Evolutionary conservation across 2,329 filamentous ascomycete species (phyloP), one percentile per base, ranked within the genome.

Genomic region (Uncinocarpus reesii): DNA sequence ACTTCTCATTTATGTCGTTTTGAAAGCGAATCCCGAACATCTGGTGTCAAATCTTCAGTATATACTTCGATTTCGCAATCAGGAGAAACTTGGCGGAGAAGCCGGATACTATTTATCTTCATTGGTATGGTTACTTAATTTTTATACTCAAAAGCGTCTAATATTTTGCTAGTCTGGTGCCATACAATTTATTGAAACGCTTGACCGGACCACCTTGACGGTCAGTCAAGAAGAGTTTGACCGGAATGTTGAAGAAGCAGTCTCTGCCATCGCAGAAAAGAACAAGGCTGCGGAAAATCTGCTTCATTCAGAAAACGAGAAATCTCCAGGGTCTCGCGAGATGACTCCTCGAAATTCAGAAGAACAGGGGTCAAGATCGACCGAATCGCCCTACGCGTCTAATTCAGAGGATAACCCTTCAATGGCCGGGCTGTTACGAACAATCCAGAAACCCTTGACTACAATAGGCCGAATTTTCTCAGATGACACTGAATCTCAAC

Each of bases 21-120:
- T 98, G 21, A 86, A 92, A 66, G 87, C 88, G 37, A 95, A 95
- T 58, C 92, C 92, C 0, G 89, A 95, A 52, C 87, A 96, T 65
- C 72, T 98, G 28, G 89, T 96, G 21, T 95, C 89, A 51, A 98
- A 98, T 64, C 86, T 98, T 2, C 92, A 98, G 66, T 98, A 98
- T 65, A 96, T 98, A 54, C 73, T 96, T 44, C 82, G 93, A 38
- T 98, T 98, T 71, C 81, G 92, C 44, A 95, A 96, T 60, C 92
- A 95, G 66, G 92, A 98, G 46, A 96, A 96, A 65, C 79, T 98
- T 1, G 86, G 85, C 20, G 92, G 92, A n/a, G 92, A 98, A 71
- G 90, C 92, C 11, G 92, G 92, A 10, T 98, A 98, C 67, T 98
- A 98, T 66, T 78, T 98, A 48, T 96, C 90, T 26, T 96, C 92